These are phyloP conservation scores for Gossypium stocksii DNA, from an alignment of 345 rosid genomes.

Conservation along the genomic window DNA sequence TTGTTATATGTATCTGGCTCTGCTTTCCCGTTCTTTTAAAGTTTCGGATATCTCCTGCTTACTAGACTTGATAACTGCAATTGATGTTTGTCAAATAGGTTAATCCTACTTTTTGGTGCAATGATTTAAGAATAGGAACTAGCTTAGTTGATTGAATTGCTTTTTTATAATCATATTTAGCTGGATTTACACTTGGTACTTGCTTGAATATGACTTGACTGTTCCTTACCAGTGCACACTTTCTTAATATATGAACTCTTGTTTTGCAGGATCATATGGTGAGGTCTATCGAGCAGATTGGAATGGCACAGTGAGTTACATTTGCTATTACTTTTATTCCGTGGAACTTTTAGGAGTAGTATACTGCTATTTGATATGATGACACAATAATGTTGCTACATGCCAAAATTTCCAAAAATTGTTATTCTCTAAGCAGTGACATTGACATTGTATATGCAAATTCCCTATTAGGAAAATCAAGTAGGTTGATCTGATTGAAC, in stretches of 20 bases:
- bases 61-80: not conserved
- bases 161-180: not conserved
- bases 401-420: not conserved
- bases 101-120: slow-evolving; percentile 6
- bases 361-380: slow-evolving; percentile 1
- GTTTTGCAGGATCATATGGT: slow-evolving; percentile 79
- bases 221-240: not conserved
- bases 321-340: not conserved
- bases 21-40: not conserved
- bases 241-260: slow-evolving; percentile 11
- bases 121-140: not conserved
- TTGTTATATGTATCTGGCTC: not conserved
- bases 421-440: not conserved
- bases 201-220: slow-evolving; percentile 11
- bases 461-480: not conserved
- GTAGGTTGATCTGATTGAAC: not conserved
- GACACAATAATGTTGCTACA: not conserved
- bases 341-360: slow-evolving; percentile 2
- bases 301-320: slow-evolving; percentile 88
- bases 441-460: not conserved
- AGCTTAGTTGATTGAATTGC: not conserved
- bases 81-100: slow-evolving; percentile 3
- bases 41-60: not conserved
- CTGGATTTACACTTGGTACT: not conserved
- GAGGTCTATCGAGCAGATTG: slow-evolving; percentile 90